Base-by-base conservation (phyloP, 2,329 filamentous ascomycete species). In the Teratosphaeria zuluensis region DNA sequence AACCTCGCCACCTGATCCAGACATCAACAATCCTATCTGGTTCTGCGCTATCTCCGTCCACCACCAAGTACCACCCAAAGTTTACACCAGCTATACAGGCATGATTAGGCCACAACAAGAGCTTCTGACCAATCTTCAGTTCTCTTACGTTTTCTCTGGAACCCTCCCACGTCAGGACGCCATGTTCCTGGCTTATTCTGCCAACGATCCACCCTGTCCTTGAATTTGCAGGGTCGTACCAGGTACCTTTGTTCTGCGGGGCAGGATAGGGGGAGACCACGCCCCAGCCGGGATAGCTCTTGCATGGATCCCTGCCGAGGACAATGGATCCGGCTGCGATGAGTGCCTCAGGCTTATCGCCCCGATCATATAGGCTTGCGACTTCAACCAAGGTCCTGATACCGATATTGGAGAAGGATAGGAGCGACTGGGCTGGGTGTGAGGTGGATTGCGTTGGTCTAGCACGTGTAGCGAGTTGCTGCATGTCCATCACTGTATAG, bases 81-180 rank as follows among this genome's bases (percentile, higher is more conserved):
- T 83, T 82, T 0, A 84, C 85, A 0, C 87, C 85, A 1, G 88
- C 82, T 64, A 92, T 86, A 70, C 89, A 94, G 38, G 88, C 84
- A 74, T 94, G 89, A 66, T 92, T 92, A 0, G 89, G 88, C 84
- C 86, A 92, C 7, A 92, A 75, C 59, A 84, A 78, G 30, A 92
- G 73, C 66, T 84, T 83, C 68, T 90, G 81, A 0, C 89, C 88
- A 33, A 89, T 76, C 2, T 72, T 62, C 59, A 90, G 68, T 53
- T 74, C 68, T 46, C 73, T 70, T 54, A 80, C 72, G n/a, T 76
- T 71, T 11, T 76, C 70, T 31, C 63, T 63, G 1, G 69, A 57
- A 0, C 77, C 78, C 46, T 77, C 74, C 83, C 86, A 90, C 1
- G 75, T 77, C 65, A 92, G 68, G 57, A 90, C 84, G 0, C 87